Evolutionary conservation across 1,284 basidiomycete genomes (phyloP), one percentile per base, ranked within the genome.

Genomic region (Schizopora paradoxa): DNA sequence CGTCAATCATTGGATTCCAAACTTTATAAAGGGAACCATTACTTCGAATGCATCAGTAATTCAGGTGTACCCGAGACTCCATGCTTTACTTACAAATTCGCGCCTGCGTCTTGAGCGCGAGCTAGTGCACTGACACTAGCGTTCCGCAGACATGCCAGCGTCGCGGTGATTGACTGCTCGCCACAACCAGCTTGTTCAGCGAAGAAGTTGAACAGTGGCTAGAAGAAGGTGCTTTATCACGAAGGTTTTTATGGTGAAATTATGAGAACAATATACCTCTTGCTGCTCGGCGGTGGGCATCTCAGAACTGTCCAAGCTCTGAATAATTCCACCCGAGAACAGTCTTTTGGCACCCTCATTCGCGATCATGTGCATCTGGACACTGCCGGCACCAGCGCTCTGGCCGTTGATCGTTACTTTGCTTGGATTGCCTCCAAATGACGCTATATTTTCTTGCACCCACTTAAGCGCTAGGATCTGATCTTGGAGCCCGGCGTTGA

Each of bases 401-500:
- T 85, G 66, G 1, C 81, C 81, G 50, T 77, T 76, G 56, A 82
- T 79, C 0, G 79, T 81, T 5, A 79, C 74, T 39, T 65, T 61
- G 4, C 41, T 46, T 5, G 73, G 69, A 55, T 86, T 67, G 2
- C 86, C 83, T 6, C 81, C 84, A 53, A 87, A 87, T 4, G 67
- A 65, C 4, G 57, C 58, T 51, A 86, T 83, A 54, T 84, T 65
- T 43, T 67, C 48, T 46, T 79, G 67, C 0, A 86, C 70, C 81
- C 82, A 87, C 55, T 66, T 62, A 29, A 87, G 62, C 0, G 78
- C 79, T 52, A 77, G 63, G 2, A 73, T 62, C 54, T 86, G 78
- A 59, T 85, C 83, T 26, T 66, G 63, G 54, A 84, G 74, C 0
- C 81, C 81, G 6, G 69, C 76, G 52, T 85, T 82, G 44, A 76